A percentile compares a stretch with the other conserved stretches of the same genome.
These are phyloP conservation scores for Hypoxylon cercidicola DNA, from an alignment of 495 filamentous ascomycete genomes.

Conservation along the genomic window DNA sequence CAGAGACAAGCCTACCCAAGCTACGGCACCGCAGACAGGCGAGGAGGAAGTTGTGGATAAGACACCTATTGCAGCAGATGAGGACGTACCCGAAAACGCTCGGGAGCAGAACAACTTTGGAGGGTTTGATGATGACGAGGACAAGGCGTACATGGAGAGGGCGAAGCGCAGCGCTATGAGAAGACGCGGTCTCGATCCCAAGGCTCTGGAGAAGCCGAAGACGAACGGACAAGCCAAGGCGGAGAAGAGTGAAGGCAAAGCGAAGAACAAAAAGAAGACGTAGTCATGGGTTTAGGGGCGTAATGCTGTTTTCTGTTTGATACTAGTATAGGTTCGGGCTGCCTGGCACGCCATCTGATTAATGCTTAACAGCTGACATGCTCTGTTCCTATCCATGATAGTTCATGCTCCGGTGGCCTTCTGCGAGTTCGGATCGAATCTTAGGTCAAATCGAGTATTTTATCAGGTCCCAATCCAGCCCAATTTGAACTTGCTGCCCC, in stretches of 20 bases:
- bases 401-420: no score
- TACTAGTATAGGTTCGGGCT: slow-evolving; percentile 11
- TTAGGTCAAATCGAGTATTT: no score
- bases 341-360: slow-evolving; percentile 5
- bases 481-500: no score
- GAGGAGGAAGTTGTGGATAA: slow-evolving; percentile 60
- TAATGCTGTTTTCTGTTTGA: slow-evolving; percentile 16
- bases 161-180: slow-evolving; percentile 71
- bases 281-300: slow-evolving; percentile 22
- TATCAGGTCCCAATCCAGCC: no score
- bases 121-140: slow-evolving; percentile 88
- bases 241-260: slow-evolving; percentile 31
- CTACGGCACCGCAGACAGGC: slow-evolving; percentile 38
- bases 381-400: no score
- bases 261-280: slow-evolving; percentile 44
- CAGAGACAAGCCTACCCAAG: slow-evolving; percentile 49
- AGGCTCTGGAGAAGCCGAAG: slow-evolving; percentile 53
- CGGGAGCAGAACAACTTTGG: slow-evolving; percentile 71
- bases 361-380: slow-evolving; percentile 14
- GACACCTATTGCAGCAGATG: slow-evolving; percentile 60
- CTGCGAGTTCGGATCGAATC: no score
- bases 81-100: slow-evolving; percentile 43
- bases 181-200: slow-evolving; percentile 64
- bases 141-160: slow-evolving; percentile 79
- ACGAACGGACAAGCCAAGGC: slow-evolving; percentile 31